Evolutionary conservation across 306 rosid species (phyloP).

Genomic region (Myrica gale): DNA sequence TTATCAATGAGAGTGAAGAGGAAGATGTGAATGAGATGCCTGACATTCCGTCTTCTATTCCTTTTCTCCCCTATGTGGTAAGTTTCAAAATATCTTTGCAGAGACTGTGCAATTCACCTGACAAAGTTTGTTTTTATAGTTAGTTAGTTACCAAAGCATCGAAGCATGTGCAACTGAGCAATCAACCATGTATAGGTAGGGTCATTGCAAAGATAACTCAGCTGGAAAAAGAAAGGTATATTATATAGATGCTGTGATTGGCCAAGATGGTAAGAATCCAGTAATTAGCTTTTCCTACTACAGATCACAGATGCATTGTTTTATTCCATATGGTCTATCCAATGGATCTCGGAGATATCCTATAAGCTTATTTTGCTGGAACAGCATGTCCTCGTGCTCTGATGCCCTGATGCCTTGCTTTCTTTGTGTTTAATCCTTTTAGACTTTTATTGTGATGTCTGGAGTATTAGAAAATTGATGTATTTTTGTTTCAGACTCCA

Average conservation of each 20-base stretch:
- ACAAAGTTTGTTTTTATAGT: background rate
- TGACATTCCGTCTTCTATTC: conserved; percentile 88
- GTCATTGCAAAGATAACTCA: background rate
- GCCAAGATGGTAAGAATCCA: background rate
- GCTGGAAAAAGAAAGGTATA: background rate
- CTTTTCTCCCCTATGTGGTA: conserved; percentile 80
- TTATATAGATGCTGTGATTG: background rate
- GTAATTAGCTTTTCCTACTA: background rate
- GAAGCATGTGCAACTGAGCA: background rate
- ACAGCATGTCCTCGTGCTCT: background rate
- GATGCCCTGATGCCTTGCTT: too few species aligned
- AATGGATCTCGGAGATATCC: background rate
- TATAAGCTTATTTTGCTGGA: background rate
- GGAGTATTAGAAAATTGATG: conserved; percentile 5
- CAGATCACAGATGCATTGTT: background rate
- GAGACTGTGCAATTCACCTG: background rate
- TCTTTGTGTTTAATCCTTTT: background rate
- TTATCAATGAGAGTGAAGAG: conserved; percentile 36
- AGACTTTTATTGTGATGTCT: background rate
- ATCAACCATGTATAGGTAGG: background rate
- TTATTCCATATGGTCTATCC: background rate
- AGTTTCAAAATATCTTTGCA: conserved; percentile 33
- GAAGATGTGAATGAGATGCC: conserved; percentile 84
- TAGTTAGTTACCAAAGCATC: background rate
- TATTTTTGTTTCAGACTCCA: conserved; percentile 55